phyloP scores from a whole-genome alignment of 345 rosid species.

The Populus tremula region DNA sequence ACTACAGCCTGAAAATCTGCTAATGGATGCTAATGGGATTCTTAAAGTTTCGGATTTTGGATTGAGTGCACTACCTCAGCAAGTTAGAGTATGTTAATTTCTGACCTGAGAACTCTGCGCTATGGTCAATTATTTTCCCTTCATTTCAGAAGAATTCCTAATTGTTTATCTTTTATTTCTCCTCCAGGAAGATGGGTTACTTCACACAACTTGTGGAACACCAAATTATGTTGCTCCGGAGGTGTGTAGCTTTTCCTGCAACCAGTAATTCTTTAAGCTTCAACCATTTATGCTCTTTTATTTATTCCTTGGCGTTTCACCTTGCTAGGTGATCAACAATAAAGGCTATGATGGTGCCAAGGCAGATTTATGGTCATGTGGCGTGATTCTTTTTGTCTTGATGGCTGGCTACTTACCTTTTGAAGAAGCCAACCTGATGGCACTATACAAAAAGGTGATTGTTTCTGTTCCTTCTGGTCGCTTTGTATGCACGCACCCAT shows the following conservation, averaged over 20 bases:
- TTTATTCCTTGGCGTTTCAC: constrained; percentile 7
- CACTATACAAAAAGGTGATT: constrained; percentile 74
- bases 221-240: constrained; percentile 99
- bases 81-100: constrained; percentile 76
- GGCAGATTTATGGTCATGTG: constrained; percentile 99
- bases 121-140: neutral
- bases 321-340: constrained; percentile 77
- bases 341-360: constrained; percentile 97
- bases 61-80: constrained; percentile 95
- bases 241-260: constrained; percentile 45
- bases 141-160: constrained; percentile 1
- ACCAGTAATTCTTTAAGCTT: neutral
- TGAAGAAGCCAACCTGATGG: constrained; percentile 81
- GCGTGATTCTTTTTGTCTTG: constrained; percentile 91
- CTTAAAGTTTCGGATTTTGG: constrained; percentile 98
- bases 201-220: constrained; percentile 97
- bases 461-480: neutral
- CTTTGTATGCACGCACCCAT: neutral
- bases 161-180: constrained; percentile 15
- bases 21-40: constrained; percentile 78
- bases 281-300: constrained; percentile 6
- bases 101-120: neutral
- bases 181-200: constrained; percentile 88
- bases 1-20: constrained; percentile 91
- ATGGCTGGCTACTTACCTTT: constrained; percentile 99